Evolutionary conservation across 148 eudicot species (phyloP), one percentile per base, ranked within the genome.

Genomic region (Cornus kousa): DNA sequence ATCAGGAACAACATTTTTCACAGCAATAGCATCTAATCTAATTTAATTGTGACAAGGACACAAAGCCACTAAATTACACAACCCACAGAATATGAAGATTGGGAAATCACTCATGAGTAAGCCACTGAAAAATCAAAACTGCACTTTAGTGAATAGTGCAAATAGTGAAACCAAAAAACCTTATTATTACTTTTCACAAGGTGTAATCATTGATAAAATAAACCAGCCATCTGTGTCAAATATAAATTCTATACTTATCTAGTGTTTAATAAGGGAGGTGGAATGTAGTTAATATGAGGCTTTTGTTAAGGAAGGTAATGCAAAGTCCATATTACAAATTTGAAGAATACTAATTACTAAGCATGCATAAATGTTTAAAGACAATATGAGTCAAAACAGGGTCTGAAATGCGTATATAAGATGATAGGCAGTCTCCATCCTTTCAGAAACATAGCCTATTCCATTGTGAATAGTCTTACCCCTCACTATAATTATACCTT

Each of bases 1-100:
- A 55, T 70, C 69, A 78, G 53, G 70, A 70, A 40, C 67, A 60
- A 57, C 74, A 39, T 5, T 37, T 55, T 8, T 50, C 73, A 50
- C 17, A 24, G 37, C 33, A 24, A 67, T 19, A 43, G 48, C 40
- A 23, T 66, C 67, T 12, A 40, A 20, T 40, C 53, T 48, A 10
- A 50, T 22, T 72, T 28, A 16, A 37, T 23, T 46, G 10, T 43
- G 28, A 48, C 14, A 70, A 23, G 74, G 33, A 72, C 35, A 50
- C 62, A 46, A 11, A 31, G 10, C 17, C 66, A 62, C 8, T 9
- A 31, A 46, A 40, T 40, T 22, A 71, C 7, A 11, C 8, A 46
- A n/a, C 66, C 66, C 66, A 43, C 66, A 62, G 23, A 62, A 62
- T 62, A 0, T 4, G 23, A 62, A 13, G 19, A 62, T 62, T 20